Evolutionary conservation across 495 filamentous ascomycete species (phyloP), one percentile per base, ranked within the genome.

Genomic region (Aspergillus affinis): DNA sequence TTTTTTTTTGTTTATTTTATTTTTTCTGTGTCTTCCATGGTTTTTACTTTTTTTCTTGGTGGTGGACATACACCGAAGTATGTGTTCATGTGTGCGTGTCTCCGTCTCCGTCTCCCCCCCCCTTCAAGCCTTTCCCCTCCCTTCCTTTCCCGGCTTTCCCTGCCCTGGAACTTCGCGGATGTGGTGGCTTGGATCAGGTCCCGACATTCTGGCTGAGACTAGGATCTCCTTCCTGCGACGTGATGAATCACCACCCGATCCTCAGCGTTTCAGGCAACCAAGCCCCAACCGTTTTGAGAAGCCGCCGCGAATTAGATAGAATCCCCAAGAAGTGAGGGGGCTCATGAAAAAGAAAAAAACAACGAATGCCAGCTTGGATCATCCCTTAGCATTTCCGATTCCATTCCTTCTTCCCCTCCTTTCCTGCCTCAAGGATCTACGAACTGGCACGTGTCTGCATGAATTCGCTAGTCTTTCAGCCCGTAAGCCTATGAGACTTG

Each of bases 161-260:
- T 41, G 36, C 36, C 36, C 13, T 41, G 36, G 36, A 41, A 41
- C 36, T 4, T 13, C 36, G 36, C 51, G 36, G 36, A 41, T 54
- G 64, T 51, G 57, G 64, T 66, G 64, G 64, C 64, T 66, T 61
- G 63, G 63, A 58, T 41, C 19, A 20, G 56, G 62, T 59, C 62
- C 66, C 66, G 66, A 48, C 66, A 65, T 61, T 69, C 63, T 69
- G 66, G 66, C 66, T 69, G 59, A 45, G 61, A 59, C 66, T 64
- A 65, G 60, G 62, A 68, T 65, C 62, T 59, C 54, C 63, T 54
- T 56, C 50, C 45, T 26, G 48, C 48, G 41, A 53, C 32, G 30
- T 59, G 57, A 60, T 59, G 56, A 59, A 61, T 63, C 56, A 57
- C 55, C 58, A 36, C 51, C 51, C n/a, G 29, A 50, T 47, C 49